Evolutionary conservation across 2,329 filamentous ascomycete species (phyloP).

Genomic region (Cercospora sojina): DNA sequence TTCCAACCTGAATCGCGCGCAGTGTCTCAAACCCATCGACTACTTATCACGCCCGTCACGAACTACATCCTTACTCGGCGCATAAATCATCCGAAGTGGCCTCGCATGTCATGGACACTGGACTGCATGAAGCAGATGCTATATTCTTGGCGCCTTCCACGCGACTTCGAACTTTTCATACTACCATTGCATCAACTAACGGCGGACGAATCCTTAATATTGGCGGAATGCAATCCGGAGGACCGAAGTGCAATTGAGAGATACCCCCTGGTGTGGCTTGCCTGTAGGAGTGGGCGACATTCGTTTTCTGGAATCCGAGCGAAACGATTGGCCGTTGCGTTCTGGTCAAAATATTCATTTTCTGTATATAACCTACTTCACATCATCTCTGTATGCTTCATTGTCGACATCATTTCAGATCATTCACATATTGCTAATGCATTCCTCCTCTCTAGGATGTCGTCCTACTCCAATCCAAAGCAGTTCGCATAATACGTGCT

Average conservation of each 20-base stretch:
- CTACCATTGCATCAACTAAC: background rate
- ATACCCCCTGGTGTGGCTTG: background rate
- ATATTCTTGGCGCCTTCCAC: background rate
- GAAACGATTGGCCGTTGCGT: background rate
- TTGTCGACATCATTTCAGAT: background rate
- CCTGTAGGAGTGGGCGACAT: background rate
- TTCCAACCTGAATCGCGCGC: too few relatives aligned
- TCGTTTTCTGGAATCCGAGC: background rate
- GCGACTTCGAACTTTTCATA: background rate
- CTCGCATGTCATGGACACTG: background rate
- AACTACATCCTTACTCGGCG: background rate
- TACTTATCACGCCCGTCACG: background rate
- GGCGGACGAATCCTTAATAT: background rate
- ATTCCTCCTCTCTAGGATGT: background rate
- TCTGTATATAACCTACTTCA: background rate
- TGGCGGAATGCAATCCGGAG: background rate
- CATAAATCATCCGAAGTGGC: background rate
- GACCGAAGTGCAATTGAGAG: background rate
- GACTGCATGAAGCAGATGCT: background rate
- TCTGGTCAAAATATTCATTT: background rate
- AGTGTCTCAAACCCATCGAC: background rate
- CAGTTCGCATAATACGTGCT: constrained; percentile 72
- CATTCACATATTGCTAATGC: background rate
- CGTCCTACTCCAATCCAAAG: constrained; percentile 47
- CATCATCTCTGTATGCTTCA: background rate